phyloP scores from a whole-genome alignment of 768 basidiomycete genomes.

The Pilatotrama ljubarskyi region DNA sequence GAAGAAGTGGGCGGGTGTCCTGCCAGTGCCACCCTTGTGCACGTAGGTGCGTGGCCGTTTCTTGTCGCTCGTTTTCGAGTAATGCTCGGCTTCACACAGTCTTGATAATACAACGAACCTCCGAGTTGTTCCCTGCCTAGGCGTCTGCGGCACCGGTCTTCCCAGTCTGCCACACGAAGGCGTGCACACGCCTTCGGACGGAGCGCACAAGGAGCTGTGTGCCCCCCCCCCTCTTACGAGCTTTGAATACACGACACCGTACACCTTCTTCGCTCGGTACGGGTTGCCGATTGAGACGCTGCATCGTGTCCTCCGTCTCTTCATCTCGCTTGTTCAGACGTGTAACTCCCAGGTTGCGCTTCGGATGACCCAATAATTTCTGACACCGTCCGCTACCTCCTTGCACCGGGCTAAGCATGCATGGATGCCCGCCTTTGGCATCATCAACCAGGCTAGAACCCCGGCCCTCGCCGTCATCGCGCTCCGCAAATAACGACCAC shows the following conservation, averaged over 20 bases:
- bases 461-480: too few species aligned
- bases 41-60: neutral
- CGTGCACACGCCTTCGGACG: neutral
- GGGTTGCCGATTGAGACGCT: neutral
- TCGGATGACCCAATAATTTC: too few species aligned
- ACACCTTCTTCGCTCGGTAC: neutral
- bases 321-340: neutral
- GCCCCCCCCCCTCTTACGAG: conserved; percentile 8
- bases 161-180: neutral
- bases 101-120: too few species aligned
- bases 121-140: too few species aligned
- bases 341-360: too few species aligned
- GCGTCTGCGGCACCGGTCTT: neutral
- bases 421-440: too few species aligned
- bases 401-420: too few species aligned
- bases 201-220: conserved; percentile 3
- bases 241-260: conserved; percentile 1
- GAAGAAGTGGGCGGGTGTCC: neutral
- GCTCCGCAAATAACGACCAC: too few species aligned
- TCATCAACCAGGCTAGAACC: too few species aligned
- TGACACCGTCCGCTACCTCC: too few species aligned
- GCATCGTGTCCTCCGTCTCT: neutral
- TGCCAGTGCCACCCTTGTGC: neutral
- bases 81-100: too few species aligned
- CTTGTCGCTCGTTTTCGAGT: too few species aligned